Evolutionary conservation across 106 monocot species (phyloP), one percentile per base, ranked within the genome.

Genomic region (Acanthochlamys bracteata): DNA sequence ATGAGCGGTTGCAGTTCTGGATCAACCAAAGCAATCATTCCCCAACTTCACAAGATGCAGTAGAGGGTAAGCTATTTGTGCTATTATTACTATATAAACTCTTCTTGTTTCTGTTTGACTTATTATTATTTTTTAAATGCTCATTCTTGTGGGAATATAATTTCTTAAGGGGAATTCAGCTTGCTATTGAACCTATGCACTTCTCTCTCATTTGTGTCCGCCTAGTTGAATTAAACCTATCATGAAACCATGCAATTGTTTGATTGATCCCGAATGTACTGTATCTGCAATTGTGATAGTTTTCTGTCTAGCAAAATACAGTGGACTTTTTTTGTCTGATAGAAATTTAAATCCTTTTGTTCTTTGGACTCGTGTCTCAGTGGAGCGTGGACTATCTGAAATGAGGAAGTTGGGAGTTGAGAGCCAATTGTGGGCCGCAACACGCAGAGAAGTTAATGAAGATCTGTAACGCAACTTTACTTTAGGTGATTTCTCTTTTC

Each of bases 381-480:
- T 93, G 66, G 88, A 88, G 57, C 75, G 84, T 40, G 88, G 82
- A 58, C 77, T 93, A 7, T 45, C 74, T 3, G 92, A 93, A 75
- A 70, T 93, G 47, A 88, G 76, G 74, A 92, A 88, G 60, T 66
- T 92, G 73, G 92, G 88, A 53, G 82, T 92, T 42, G 92, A 92
- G 66, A 61, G 72, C 52, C 84, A 77, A 57, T 58, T 93, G 11
- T 93, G 92, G 92, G 84, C 84, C 61, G 88, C 77, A 73, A 66
- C 75, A 24, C 63, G 79, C 21, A 43, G 47, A 60, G 67, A 26
- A 17, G 40, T 16, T 22, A 69, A 74, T 41, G 61, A 60, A 61
- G 78, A 71, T 53, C 41, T 16, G 43, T 45, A 45, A 45, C 43
- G n/a, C n/a, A n/a, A n/a, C n/a, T n/a, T n/a, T n/a, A n/a, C n/a